Conservation (phyloP, 1,284 basidiomycete species). For the Uromyces viciae-fabae region DNA sequence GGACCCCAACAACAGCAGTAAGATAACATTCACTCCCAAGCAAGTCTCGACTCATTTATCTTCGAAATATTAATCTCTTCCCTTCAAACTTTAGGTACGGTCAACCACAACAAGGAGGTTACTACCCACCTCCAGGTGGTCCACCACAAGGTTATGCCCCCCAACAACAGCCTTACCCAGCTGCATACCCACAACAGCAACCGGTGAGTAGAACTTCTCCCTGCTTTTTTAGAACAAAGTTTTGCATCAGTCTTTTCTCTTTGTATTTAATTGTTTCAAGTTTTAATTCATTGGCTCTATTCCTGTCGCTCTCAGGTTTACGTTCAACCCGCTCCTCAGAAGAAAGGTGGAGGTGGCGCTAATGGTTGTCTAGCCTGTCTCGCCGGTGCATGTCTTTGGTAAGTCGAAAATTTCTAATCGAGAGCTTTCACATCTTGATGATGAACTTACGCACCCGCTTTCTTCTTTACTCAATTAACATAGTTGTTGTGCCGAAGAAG, state of each 20-base stretch:
- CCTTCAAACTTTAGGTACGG: background rate
- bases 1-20: slow-evolving; percentile 37
- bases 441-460: background rate
- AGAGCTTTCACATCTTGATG: background rate
- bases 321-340: slow-evolving; percentile 35
- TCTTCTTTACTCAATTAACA: background rate
- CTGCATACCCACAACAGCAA: slow-evolving; percentile 26
- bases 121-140: slow-evolving; percentile 40
- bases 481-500: slow-evolving; percentile 44
- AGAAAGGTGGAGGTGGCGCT: slow-evolving; percentile 37
- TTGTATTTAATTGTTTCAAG: background rate
- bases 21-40: background rate
- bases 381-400: slow-evolving; percentile 47
- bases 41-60: background rate
- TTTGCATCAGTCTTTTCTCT: background rate
- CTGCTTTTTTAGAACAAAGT: background rate
- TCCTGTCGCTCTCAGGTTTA: slow-evolving; percentile 14
- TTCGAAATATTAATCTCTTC: background rate
- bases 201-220: background rate
- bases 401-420: background rate
- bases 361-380: slow-evolving; percentile 46
- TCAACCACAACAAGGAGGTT: slow-evolving; percentile 25
- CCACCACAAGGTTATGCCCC: slow-evolving; percentile 19
- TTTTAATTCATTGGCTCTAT: background rate
- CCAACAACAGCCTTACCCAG: background rate